Evolutionary conservation across 1,139 yeast species (phyloP).

Genomic region (Lizanozyma gosingica): DNA sequence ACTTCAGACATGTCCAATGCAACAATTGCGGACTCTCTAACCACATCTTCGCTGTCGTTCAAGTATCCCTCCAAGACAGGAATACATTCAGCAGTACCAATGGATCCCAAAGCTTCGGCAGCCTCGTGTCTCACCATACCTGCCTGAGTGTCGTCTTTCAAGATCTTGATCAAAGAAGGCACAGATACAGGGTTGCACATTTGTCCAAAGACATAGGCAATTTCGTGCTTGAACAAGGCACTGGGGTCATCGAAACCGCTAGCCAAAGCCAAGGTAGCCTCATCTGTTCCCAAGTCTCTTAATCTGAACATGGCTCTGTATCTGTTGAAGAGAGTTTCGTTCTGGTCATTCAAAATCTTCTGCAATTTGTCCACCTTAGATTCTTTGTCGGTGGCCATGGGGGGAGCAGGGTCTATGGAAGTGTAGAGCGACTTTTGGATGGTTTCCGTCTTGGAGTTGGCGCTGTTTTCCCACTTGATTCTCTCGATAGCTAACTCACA

Average conservation of each 20-base stretch:
- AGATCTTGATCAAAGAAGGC: conserved; percentile 75
- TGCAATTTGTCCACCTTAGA: conserved; percentile 55
- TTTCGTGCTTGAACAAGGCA: conserved; percentile 93
- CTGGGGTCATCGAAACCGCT: conserved; percentile 84
- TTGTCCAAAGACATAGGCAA: conserved; percentile 97
- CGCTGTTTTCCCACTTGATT: conserved; percentile 85
- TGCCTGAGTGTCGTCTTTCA: conserved; percentile 71
- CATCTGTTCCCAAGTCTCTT: conserved; percentile 89
- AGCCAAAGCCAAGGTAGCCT: conserved; percentile 88
- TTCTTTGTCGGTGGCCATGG: conserved; percentile 52
- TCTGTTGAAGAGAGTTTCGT: conserved; percentile 77
- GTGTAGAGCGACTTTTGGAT: conserved; percentile 72
- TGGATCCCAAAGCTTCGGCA: conserved; percentile 95
- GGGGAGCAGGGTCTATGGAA: conserved; percentile 98
- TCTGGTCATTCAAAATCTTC: conserved; percentile 64
- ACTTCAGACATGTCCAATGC: conserved; percentile 94
- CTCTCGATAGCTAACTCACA: conserved; percentile 95
- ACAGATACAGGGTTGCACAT: conserved; percentile 90
- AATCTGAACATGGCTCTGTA: conserved; percentile 98
- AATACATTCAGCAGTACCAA: conserved; percentile 93
- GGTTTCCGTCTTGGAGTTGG: conserved; percentile 50
- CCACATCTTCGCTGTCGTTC: conserved; percentile 78
- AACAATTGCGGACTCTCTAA: conserved; percentile 91
- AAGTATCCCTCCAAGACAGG: conserved; percentile 77
- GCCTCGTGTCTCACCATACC: conserved; percentile 99